Evolutionary conservation across 1,139 yeast genomes (phyloP).

Genomic region (Saccharomyces hybrid): DNA sequence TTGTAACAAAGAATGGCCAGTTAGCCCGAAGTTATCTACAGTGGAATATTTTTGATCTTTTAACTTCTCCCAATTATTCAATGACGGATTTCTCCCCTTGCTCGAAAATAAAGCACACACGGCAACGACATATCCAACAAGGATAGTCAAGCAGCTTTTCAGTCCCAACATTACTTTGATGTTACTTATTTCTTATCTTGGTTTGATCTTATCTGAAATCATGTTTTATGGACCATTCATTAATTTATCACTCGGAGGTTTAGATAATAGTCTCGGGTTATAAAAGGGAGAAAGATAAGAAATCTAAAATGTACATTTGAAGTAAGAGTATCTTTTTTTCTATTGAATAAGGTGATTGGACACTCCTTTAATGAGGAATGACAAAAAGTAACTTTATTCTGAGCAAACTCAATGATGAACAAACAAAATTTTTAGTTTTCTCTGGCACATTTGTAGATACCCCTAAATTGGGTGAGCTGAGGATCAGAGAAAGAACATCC

Average conservation of each 20-base stretch:
- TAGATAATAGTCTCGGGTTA: neutral
- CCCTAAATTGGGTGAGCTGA: slow-evolving; percentile 40
- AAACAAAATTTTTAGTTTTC: slow-evolving; percentile 22
- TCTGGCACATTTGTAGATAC: slow-evolving; percentile 55
- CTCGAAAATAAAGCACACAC: neutral
- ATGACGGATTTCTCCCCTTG: neutral
- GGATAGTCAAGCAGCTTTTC: neutral
- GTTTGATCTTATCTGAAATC: neutral
- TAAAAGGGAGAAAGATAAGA: neutral
- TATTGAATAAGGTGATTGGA: neutral
- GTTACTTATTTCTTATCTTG: neutral
- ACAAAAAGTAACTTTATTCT: neutral
- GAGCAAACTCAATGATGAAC: neutral
- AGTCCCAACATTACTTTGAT: neutral
- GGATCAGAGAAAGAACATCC: slow-evolving; percentile 42
- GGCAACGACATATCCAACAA: neutral
- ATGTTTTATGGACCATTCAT: neutral
- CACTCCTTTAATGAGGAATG: neutral
- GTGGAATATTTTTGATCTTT: neutral
- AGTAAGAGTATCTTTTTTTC: neutral
- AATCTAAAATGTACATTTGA: neutral
- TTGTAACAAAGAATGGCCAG: neutral
- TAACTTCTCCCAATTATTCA: neutral
- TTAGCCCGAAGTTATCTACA: neutral
- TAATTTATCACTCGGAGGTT: neutral